Conservation (phyloP, 805 yeast species). For the Wickerhamomyces pijperi region DNA sequence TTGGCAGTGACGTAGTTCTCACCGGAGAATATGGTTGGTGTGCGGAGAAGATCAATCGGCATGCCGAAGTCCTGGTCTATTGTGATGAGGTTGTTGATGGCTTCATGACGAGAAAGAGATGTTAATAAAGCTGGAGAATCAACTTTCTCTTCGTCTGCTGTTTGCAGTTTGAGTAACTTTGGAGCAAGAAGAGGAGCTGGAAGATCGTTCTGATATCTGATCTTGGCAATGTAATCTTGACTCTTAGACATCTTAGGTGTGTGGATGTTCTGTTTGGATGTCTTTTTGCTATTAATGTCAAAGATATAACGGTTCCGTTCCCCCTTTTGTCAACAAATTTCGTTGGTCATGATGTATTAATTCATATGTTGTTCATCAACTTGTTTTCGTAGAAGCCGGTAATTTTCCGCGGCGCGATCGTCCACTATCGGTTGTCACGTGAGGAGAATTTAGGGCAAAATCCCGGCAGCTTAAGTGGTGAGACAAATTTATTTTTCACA, state of each 20-base stretch:
- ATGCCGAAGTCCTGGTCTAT: slow-evolving; percentile 60
- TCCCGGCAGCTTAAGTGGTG: too few relatives aligned
- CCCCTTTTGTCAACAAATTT: too few relatives aligned
- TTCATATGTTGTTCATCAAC: too few relatives aligned
- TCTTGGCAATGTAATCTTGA: slow-evolving; percentile 72
- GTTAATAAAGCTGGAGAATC: slow-evolving; percentile 50
- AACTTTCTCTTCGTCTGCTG: slow-evolving; percentile 27
- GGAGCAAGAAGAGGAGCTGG: slow-evolving; percentile 96
- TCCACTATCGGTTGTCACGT: too few relatives aligned
- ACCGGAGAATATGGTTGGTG: slow-evolving; percentile 59
- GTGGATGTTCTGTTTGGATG: too few relatives aligned
- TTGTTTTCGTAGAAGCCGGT: too few relatives aligned
- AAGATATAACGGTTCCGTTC: too few relatives aligned
- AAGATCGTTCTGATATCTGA: slow-evolving; percentile 72
- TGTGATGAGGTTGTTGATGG: slow-evolving; percentile 50
- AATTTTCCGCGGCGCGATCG: too few relatives aligned
- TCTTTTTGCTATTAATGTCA: too few relatives aligned
- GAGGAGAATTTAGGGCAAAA: too few relatives aligned
- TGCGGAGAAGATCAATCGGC: slow-evolving; percentile 58
- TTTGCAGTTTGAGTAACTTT: slow-evolving; percentile 50
- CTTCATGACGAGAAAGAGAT: slow-evolving; percentile 57
- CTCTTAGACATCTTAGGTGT: slow-evolving; percentile 40
- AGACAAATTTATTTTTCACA: too few relatives aligned
- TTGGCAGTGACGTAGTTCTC: slow-evolving; percentile 9
- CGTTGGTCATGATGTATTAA: too few relatives aligned